Evolutionary conservation across 805 yeast species (phyloP).

Genomic region (Ogataea pilisensis): DNA sequence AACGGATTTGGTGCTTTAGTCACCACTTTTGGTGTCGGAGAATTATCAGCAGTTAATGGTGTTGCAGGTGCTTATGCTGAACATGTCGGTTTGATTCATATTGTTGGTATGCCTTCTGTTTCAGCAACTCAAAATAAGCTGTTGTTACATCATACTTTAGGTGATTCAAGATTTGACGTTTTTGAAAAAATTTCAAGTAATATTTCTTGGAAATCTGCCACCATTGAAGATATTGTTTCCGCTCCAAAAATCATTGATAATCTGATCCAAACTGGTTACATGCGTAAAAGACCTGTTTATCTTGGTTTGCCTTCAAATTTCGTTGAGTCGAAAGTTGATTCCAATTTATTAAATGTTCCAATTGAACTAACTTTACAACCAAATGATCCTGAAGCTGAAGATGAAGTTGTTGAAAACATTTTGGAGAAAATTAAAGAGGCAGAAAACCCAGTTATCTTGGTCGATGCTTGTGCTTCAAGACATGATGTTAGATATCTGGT

Average conservation of each 20-base stretch:
- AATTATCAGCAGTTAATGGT: constrained; percentile 77
- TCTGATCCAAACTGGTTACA: constrained; percentile 66
- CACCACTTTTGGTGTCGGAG: constrained; percentile 92
- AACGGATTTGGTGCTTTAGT: constrained; percentile 70
- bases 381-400: constrained; percentile 59
- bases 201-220: constrained; percentile 63
- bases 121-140: constrained; percentile 68
- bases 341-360: constrained; percentile 54
- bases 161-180: constrained; percentile 77
- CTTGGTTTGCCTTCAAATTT: constrained; percentile 80
- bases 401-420: constrained; percentile 54
- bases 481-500: constrained; percentile 68
- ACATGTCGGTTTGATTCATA: constrained; percentile 79
- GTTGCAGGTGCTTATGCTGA: constrained; percentile 88
- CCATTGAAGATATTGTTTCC: constrained; percentile 55
- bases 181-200: constrained; percentile 75
- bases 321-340: constrained; percentile 61
- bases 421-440: constrained; percentile 52
- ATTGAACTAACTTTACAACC: constrained; percentile 55
- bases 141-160: constrained; percentile 77
- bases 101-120: constrained; percentile 82
- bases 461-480: constrained; percentile 85
- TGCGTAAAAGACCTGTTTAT: constrained; percentile 77
- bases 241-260: constrained; percentile 74
- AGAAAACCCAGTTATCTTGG: constrained; percentile 67